Evolutionary conservation across 2,329 filamentous ascomycete species (phyloP), one percentile per base, ranked within the genome.

Genomic region (Fusarium caatingaense): DNA sequence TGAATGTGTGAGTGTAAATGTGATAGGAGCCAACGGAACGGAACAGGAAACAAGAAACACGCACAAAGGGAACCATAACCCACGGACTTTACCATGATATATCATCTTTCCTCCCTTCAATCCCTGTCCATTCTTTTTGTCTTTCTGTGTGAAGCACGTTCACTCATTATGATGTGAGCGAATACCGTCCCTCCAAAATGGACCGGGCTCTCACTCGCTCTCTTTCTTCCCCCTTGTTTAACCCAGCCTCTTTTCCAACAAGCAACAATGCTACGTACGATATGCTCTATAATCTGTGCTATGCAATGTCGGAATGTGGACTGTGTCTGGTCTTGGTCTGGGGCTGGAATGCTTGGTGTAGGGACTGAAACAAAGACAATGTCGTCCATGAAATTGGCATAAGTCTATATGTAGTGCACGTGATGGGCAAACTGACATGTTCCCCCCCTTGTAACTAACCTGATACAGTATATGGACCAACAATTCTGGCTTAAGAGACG

Each of bases 291-390:
- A 16, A 7, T 27, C 49, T 53, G 48, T 28, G 49, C 18, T 53
- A 56, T 56, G 56, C 30, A 28, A 47, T 71, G 18, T 56, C 67
- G 68, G 68, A 71, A 71, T 71, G 68, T 62, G 56, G 64, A 66
- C 51, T 32, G 40, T 54, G 60, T 66, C 64, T 69, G 41, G 44
- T 64, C 59, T 66, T 56, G 54, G 32, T 64, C 37, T 63, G 61
- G 49, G 56, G 65, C 69, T 79, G 78, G 78, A 80, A 80, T 80
- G 78, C 60, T 69, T 57, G 65, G 65, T 27, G 54, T 57, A 66
- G 54, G 53, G 67, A 64, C 73, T 79, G 78, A 80, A 78, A 80
- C 79, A 80, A 78, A 77, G 76, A 75, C 76, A 76, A 78, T 74
- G 66, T 66, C 63, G 62, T 61, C 67, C 55, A 73, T 64, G 70